Conservation (phyloP, 2,329 filamentous ascomycete species). For the Phialocephala subalpina region DNA sequence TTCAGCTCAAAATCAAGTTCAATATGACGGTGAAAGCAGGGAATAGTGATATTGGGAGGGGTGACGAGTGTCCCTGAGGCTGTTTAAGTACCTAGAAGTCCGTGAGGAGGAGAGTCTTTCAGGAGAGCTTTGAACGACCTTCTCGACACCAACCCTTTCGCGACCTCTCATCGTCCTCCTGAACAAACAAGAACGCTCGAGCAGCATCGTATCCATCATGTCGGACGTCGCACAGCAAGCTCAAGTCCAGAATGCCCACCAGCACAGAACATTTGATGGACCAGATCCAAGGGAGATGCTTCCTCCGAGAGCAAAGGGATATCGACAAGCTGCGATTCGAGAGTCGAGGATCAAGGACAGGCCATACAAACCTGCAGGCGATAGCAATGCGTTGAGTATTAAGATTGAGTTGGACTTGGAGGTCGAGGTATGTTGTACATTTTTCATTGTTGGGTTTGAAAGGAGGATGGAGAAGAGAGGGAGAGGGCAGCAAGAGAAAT, state of each 20-base stretch:
- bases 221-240: background rate
- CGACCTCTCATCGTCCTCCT: background rate
- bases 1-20: background rate
- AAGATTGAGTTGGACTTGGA: conserved; percentile 49
- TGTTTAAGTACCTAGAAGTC: background rate
- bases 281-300: conserved; percentile 1
- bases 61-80: background rate
- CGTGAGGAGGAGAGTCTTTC: background rate
- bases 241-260: background rate
- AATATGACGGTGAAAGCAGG: background rate
- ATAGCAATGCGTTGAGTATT: conserved; percentile 44
- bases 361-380: conserved; percentile 43
- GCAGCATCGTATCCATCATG: background rate
- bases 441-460: background rate
- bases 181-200: background rate
- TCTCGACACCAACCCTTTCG: background rate
- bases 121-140: background rate
- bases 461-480: background rate
- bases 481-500: too few species aligned
- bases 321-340: conserved; percentile 30
- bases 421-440: conserved; percentile 44
- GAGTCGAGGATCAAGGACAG: conserved; percentile 48
- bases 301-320: conserved; percentile 27
- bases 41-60: background rate
- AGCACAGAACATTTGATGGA: background rate